phyloP scores from a whole-genome alignment of 164 flowering plant genomes.

The Cinnamomum micranthum region DNA sequence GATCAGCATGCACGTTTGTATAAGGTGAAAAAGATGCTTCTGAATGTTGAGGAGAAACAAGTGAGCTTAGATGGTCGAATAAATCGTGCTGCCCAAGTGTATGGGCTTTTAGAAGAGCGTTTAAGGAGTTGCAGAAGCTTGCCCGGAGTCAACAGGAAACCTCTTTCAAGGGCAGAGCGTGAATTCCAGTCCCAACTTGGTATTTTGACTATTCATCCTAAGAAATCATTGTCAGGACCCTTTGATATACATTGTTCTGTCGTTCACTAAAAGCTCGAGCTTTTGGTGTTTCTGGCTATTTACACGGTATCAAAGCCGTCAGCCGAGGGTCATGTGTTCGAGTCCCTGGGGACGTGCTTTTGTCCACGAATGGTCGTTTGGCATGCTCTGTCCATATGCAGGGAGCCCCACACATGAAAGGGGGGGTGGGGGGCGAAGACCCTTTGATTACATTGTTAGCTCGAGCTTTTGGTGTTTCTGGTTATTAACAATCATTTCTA shows the following conservation, averaged over 20 bases:
- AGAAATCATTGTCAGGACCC: background rate
- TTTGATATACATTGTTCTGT: background rate
- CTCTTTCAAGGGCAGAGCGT: conserved; percentile 75
- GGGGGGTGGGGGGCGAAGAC: too few relatives aligned
- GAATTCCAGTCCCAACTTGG: conserved; percentile 85
- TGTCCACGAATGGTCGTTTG: too few relatives aligned
- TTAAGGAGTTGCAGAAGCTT: conserved; percentile 49
- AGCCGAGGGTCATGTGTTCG: too few relatives aligned
- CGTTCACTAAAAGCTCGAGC: background rate
- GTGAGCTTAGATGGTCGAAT: conserved; percentile 48
- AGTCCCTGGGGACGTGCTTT: too few relatives aligned
- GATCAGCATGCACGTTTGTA: conserved; percentile 58
- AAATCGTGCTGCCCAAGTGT: conserved; percentile 39
- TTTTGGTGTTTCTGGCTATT: too few relatives aligned
- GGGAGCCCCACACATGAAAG: too few relatives aligned
- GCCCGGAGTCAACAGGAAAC: conserved; percentile 64
- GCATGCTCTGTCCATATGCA: too few relatives aligned
- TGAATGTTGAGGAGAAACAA: conserved; percentile 64
- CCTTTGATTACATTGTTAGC: too few relatives aligned
- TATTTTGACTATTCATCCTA: conserved; percentile 18
- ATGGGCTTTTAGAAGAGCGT: conserved; percentile 51
- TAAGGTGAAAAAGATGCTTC: conserved; percentile 50
- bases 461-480: too few relatives aligned
- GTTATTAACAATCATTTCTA: too few relatives aligned
- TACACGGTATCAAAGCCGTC: too few relatives aligned